Percentiles rank a stretch among this genome's conserved stretches.
These are phyloP conservation scores for Gleditsia sinensis DNA, from an alignment of 306 rosid species.

Conservation along the genomic window DNA sequence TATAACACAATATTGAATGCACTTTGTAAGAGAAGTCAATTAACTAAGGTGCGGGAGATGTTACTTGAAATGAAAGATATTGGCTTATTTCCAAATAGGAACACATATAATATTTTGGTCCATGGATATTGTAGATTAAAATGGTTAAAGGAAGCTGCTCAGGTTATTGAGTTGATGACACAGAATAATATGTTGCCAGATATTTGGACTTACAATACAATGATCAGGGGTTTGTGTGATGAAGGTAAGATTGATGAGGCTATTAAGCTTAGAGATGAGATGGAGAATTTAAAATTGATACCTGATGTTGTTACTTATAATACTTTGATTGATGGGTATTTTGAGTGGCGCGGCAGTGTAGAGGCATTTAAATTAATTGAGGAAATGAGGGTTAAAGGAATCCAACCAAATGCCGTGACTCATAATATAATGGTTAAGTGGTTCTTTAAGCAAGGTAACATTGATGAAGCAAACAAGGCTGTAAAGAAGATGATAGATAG, in stretches of 20 bases:
- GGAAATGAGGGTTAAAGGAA: conserved; percentile 66
- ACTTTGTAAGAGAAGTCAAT: conserved; percentile 59
- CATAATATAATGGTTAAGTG: conserved; percentile 81
- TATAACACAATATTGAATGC: conserved; percentile 73
- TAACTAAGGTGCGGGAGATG: conserved; percentile 62
- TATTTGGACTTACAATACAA: conserved; percentile 81
- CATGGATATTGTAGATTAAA: conserved; percentile 80
- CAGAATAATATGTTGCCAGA: conserved; percentile 52
- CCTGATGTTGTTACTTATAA: conserved; percentile 88
- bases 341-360: conserved; percentile 39
- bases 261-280: conserved; percentile 61
- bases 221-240: conserved; percentile 69
- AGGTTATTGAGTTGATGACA: conserved; percentile 72
- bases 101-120: conserved; percentile 72
- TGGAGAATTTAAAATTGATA: conserved; percentile 60
- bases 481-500: conserved; percentile 60
- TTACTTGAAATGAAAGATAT: conserved; percentile 60
- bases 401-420: conserved; percentile 62
- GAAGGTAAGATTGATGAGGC: conserved; percentile 79
- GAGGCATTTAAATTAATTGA: conserved; percentile 60
- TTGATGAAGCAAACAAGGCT: conserved; percentile 55
- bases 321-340: conserved; percentile 78
- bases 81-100: conserved; percentile 62
- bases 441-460: conserved; percentile 77
- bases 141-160: conserved; percentile 71